Conservation (phyloP, 768 basidiomycete species). For the Lactifluus volemus region DNA sequence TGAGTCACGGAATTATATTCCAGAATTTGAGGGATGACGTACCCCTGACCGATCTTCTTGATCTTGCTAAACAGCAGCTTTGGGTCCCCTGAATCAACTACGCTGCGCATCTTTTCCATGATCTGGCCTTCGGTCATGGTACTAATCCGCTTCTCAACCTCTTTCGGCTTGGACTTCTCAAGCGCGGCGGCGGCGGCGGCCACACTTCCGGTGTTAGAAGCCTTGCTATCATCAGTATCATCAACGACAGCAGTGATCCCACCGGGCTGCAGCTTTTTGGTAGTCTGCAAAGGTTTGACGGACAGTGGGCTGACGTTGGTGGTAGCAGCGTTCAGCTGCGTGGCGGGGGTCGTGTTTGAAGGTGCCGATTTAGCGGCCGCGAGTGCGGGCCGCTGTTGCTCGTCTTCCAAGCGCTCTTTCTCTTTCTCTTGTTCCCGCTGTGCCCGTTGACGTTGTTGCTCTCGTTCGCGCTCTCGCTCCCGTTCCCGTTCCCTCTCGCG, state of each 20-base stretch:
- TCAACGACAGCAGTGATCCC: constrained; percentile 42
- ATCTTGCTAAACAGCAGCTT: constrained; percentile 90
- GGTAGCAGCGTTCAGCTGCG: constrained; percentile 41
- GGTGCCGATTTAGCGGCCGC: constrained; percentile 37
- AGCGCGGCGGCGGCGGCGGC: constrained; percentile 67
- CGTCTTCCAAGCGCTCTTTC: not conserved
- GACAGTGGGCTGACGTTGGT: constrained; percentile 46
- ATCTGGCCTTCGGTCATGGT: constrained; percentile 97
- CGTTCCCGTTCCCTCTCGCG: constrained; percentile 25
- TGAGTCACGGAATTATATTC: not conserved
- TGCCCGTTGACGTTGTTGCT: constrained; percentile 25
- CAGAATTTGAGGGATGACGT: constrained; percentile 25
- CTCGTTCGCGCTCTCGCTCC: constrained; percentile 22
- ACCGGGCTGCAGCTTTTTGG: constrained; percentile 52
- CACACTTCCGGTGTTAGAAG: constrained; percentile 32
- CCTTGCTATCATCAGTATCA: constrained; percentile 40
- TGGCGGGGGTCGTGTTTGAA: constrained; percentile 35
- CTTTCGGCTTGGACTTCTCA: constrained; percentile 51
- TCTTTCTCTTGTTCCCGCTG: constrained; percentile 27
- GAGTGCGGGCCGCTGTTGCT: constrained; percentile 25
- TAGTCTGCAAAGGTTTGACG: constrained; percentile 62
- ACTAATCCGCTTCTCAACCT: constrained; percentile 77
- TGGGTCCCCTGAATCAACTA: constrained; percentile 83
- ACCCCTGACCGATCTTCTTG: constrained; percentile 99
- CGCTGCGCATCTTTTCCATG: constrained; percentile 91